A percentile compares a stretch with the other conserved stretches of the same genome.
These are phyloP conservation scores for Cladosporium cucumerinum DNA, from an alignment of 2,329 filamentous ascomycete species.

Conservation along the genomic window DNA sequence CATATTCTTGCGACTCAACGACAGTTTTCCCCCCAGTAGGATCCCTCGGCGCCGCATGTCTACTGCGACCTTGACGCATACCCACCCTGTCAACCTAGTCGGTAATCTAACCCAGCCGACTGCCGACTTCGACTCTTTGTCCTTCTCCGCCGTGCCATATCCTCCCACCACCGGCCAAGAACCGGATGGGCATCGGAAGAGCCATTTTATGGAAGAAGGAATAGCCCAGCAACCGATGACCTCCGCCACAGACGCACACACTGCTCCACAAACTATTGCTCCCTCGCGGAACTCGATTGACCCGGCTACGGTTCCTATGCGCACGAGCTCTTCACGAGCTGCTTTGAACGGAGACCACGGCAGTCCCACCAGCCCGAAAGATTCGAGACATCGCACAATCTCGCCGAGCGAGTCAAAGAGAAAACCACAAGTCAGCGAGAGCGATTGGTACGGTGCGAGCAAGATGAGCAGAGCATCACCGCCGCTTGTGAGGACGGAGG, in stretches of 20 bases:
- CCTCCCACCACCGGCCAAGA: conserved; percentile 7
- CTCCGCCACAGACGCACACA: neutral
- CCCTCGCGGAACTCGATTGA: conserved; percentile 20
- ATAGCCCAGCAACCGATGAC: neutral
- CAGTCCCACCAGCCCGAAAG: conserved; percentile 23
- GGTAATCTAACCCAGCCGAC: neutral
- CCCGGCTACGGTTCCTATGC: conserved; percentile 58
- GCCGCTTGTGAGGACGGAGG: conserved; percentile 26
- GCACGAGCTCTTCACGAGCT: conserved; percentile 65
- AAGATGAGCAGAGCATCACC: conserved; percentile 37
- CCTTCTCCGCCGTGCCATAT: neutral
- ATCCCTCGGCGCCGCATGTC: conserved; percentile 7
- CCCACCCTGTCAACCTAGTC: neutral
- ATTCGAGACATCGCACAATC: conserved; percentile 23
- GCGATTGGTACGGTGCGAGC: conserved; percentile 29
- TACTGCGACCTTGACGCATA: neutral
- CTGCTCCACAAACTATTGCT: neutral
- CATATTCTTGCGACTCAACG: conserved; percentile 5
- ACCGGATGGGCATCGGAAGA: conserved; percentile 15
- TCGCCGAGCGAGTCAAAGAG: conserved; percentile 23
- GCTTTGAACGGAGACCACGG: conserved; percentile 34
- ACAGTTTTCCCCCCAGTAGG: conserved; percentile 6
- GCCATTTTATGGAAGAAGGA: conserved; percentile 19
- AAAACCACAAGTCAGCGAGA: conserved; percentile 26
- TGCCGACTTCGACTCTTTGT: neutral